A percentile compares a stretch with the other conserved stretches of the same genome.
phyloP scores from a whole-genome alignment of 345 rosid species.

The Syzygium grande region DNA sequence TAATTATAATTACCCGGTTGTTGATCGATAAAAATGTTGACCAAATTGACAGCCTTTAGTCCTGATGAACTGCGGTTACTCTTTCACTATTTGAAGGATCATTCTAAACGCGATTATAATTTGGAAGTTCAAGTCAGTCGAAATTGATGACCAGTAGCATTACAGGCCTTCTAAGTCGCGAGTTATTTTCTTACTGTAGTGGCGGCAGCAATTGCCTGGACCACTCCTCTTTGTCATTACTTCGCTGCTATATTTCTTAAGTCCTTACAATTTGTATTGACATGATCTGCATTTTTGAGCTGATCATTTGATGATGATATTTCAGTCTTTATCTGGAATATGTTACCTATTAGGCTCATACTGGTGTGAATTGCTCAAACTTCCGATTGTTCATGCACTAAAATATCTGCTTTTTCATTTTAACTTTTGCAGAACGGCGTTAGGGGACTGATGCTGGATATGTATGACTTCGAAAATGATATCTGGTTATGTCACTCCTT shows the following conservation, averaged over 20 bases:
- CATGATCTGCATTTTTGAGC: neutral
- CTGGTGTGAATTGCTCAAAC: neutral
- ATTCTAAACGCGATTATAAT: neutral
- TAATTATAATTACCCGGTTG: neutral
- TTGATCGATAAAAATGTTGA: neutral
- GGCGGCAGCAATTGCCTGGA: neutral
- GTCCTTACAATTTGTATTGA: neutral
- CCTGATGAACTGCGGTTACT: neutral
- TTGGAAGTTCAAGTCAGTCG: neutral
- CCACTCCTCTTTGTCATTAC: neutral
- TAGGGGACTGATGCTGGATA: conserved; percentile 87
- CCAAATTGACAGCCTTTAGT: neutral
- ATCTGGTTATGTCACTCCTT: conserved; percentile 91
- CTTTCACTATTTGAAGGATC: neutral
- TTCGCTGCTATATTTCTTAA: neutral
- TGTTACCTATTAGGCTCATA: neutral
- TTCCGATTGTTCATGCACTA: neutral
- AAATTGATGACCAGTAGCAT: neutral
- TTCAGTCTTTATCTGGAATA: neutral
- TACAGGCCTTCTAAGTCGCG: neutral
- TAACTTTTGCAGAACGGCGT: conserved; percentile 66
- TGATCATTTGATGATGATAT: neutral
- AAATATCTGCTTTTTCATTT: neutral
- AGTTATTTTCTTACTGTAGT: neutral
- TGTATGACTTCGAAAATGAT: conserved; percentile 74